A percentile compares a stretch with the other conserved stretches of the same genome.
These are phyloP conservation scores for Colletotrichum sojae DNA, from an alignment of 2,329 filamentous ascomycete species.

Conservation along the genomic window DNA sequence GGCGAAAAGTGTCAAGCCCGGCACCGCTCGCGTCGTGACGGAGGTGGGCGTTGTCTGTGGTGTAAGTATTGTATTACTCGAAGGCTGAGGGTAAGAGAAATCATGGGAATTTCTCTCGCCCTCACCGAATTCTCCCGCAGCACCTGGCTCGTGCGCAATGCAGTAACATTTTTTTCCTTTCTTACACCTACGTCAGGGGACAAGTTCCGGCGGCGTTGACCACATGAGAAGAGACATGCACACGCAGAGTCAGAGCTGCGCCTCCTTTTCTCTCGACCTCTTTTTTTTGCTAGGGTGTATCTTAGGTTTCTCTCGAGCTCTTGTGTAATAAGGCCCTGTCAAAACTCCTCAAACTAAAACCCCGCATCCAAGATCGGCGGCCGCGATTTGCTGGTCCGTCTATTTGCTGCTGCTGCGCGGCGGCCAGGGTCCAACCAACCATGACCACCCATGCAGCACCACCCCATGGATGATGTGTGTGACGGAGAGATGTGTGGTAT, in stretches of 20 bases:
- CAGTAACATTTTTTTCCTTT: too few relatives aligned
- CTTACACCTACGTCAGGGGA: constrained; percentile 35
- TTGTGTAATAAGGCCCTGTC: constrained; percentile 39
- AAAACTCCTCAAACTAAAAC: constrained; percentile 24
- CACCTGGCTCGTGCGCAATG: constrained; percentile 18
- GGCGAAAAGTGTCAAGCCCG: neutral
- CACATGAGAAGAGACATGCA: too few relatives aligned
- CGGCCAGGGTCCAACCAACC: constrained; percentile 38
- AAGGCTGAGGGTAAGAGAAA: constrained; percentile 40
- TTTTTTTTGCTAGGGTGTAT: neutral
- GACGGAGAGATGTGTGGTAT: too few relatives aligned
- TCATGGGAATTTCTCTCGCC: neutral
- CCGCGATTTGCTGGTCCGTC: constrained; percentile 28
- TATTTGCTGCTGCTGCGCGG: constrained; percentile 17
- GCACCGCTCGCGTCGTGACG: neutral
- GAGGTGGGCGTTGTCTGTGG: neutral
- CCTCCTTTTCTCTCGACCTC: neutral
- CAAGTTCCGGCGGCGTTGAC: too few relatives aligned
- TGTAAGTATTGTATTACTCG: constrained; percentile 32
- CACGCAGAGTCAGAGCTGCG: neutral
- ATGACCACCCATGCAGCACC: constrained; percentile 31
- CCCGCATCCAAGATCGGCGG: constrained; percentile 38
- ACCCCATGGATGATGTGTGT: neutral
- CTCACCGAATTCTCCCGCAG: constrained; percentile 12
- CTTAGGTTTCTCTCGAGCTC: constrained; percentile 1